Evolutionary conservation across 108 stramenopile genomes (phyloP).

Genomic region (Parietichytrium sp.): DNA sequence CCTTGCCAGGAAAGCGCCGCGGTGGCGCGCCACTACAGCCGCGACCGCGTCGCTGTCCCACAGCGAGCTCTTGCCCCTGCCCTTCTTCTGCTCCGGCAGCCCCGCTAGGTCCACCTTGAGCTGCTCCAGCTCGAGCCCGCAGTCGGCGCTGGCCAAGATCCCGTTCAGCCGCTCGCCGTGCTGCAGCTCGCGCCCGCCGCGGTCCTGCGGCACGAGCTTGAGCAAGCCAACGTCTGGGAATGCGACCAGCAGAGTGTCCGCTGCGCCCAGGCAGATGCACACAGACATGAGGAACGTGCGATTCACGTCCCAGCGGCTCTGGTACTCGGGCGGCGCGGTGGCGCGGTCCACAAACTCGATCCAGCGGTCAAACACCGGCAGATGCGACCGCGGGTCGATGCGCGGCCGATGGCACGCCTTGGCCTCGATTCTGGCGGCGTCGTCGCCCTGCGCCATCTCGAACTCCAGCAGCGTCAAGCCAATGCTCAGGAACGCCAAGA

Average conservation of each 20-base stretch:
- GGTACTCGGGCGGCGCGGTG: not conserved
- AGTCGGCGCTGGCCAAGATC: not conserved
- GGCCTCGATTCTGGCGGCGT: too few relatives aligned
- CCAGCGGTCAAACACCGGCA: conserved; percentile 25
- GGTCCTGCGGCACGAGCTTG: not conserved
- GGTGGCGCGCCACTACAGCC: not conserved
- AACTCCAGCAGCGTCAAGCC: conserved; percentile 68
- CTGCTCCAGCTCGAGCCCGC: not conserved
- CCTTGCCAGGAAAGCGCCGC: not conserved
- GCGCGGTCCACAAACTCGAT: conserved; percentile 26
- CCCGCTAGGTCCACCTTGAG: not conserved
- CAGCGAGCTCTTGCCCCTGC: too few relatives aligned
- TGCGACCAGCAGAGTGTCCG: not conserved
- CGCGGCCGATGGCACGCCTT: not conserved
- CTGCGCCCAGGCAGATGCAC: conserved; percentile 16
- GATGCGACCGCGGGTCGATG: not conserved
- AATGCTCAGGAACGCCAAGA: conserved; percentile 51
- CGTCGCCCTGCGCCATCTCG: conserved; percentile 57
- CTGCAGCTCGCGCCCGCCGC: not conserved
- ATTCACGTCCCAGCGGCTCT: not conserved
- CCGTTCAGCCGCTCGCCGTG: not conserved
- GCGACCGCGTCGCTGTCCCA: not conserved
- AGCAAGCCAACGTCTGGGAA: not conserved
- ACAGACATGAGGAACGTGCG: conserved; percentile 13
- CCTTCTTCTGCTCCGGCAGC: not conserved